Conservation (phyloP, 1,139 yeast genomes). For the Eremothecium gossypii region DNA sequence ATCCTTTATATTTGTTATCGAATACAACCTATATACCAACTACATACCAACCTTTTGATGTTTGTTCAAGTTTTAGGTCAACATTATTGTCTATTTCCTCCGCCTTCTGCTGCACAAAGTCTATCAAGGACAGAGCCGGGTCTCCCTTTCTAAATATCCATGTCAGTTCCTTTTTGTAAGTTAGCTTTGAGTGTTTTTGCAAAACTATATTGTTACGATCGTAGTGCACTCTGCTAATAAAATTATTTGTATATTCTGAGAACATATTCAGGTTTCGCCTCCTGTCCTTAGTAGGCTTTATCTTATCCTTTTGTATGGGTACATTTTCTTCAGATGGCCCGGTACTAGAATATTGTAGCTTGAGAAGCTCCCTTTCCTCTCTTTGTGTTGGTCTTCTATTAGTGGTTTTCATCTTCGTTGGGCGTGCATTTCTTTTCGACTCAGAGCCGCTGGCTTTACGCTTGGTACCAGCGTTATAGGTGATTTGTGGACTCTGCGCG, state of each 20-base stretch:
- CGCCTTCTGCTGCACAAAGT: slow-evolving; percentile 2
- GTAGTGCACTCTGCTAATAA: background rate
- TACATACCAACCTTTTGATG: slow-evolving; percentile 4
- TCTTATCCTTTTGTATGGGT: too few relatives aligned
- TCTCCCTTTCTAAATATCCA: slow-evolving; percentile 5
- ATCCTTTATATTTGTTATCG: too few relatives aligned
- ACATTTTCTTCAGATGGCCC: too few relatives aligned
- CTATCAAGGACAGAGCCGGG: slow-evolving; percentile 4
- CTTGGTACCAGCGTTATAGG: too few relatives aligned
- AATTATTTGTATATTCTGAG: slow-evolving; percentile 1
- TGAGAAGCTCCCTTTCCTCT: too few relatives aligned
- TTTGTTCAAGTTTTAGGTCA: slow-evolving; percentile 3
- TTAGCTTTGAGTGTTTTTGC: background rate
- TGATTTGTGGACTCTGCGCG: too few relatives aligned
- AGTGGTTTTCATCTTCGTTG: too few relatives aligned
- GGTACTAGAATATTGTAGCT: too few relatives aligned
- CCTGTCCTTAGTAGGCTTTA: too few relatives aligned
- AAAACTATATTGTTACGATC: background rate
- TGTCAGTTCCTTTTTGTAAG: slow-evolving; percentile 5
- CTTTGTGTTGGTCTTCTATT: too few relatives aligned
- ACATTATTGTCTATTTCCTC: slow-evolving; percentile 4
- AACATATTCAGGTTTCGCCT: background rate
- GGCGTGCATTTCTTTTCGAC: too few relatives aligned
- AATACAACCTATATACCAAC: slow-evolving; percentile 1
- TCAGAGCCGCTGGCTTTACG: too few relatives aligned